These are phyloP conservation scores for Solanum tarapatanum DNA, from an alignment of 257 asterid species.

Conservation along the genomic window DNA sequence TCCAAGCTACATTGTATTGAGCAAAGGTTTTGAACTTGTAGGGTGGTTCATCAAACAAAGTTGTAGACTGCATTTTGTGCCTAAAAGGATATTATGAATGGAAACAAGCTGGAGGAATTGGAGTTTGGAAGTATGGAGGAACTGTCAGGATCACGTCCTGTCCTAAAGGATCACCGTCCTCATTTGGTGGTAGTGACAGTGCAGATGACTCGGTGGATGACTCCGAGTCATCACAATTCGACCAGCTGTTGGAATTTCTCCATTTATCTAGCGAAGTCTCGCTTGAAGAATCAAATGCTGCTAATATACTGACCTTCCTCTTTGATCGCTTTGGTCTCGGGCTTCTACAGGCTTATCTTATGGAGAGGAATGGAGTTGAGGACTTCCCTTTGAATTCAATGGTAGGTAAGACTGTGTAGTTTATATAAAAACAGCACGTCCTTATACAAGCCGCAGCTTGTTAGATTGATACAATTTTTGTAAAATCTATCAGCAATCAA, in stretches of 20 bases:
- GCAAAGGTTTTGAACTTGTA: constrained; percentile 7
- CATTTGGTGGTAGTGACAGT: constrained; percentile 51
- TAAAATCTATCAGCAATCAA: background rate
- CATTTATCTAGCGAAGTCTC: constrained; percentile 44
- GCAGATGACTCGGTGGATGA: constrained; percentile 68
- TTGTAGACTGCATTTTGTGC: constrained; percentile 87
- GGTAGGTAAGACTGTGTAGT: constrained; percentile 69
- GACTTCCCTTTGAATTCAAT: constrained; percentile 70
- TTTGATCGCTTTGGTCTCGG: constrained; percentile 62
- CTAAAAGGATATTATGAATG: constrained; percentile 82
- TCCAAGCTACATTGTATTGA: background rate
- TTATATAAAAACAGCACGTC: background rate
- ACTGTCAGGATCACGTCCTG: constrained; percentile 65
- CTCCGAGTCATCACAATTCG: constrained; percentile 72
- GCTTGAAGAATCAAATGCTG: constrained; percentile 49
- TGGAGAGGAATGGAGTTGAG: constrained; percentile 37
- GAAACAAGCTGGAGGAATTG: constrained; percentile 80
- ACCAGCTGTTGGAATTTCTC: constrained; percentile 60
- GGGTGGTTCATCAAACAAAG: constrained; percentile 95
- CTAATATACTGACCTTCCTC: constrained; percentile 51
- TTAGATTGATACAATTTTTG: background rate
- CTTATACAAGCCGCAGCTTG: background rate
- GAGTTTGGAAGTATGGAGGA: constrained; percentile 91
- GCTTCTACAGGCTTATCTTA: constrained; percentile 54
- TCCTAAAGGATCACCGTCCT: constrained; percentile 56